Evolutionary conservation across 257 asterid species (phyloP), one percentile per base, ranked within the genome.

Genomic region (Anisodus tanguticus): DNA sequence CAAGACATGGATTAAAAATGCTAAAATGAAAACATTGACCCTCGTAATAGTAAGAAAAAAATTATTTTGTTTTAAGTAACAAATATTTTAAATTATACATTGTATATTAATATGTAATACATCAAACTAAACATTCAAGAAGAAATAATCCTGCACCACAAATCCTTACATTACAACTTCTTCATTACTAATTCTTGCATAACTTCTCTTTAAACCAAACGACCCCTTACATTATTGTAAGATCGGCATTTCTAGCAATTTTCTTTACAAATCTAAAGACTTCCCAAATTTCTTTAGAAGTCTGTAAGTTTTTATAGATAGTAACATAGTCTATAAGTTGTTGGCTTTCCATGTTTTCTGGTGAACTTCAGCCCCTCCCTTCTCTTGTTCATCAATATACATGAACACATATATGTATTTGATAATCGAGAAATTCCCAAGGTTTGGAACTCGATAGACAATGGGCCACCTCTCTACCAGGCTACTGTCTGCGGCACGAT

Each of bases 381-480:
- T 60, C 67, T 60, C 31, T n/a, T n/a, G 67, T n/a, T n/a, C 67
- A 60, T 3, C 9, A 60, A 60, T 19, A 60, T 3, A 60, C 16
- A 31, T 31, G 22, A 39, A 11, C 62, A 55, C 35, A 31, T 15
- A 55, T 2, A 55, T 55, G 17, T 12, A 54, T 54, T 11, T 54
- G 59, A 53, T 54, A 13, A 54, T 12, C 6, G 17, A 12, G 5
- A 54, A 54, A 13, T 13, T 54, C 17, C 59, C 17, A 5, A 54
- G 59, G n/a, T 26, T 64, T 43, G 45, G 9, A 5, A 37, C 45
- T 35, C 45, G 16, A 66, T 66, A 66, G 19, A 6, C 45, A 39
- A 67, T 67, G 49, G 49, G 49, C 39, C 49, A 67, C 49, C 74
- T 35, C 74, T 67, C 74, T 67, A 13, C 74, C 16, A 67, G 19